A percentile compares a stretch with the other conserved stretches of the same genome.
Evolutionary conservation across 2,329 filamentous ascomycete genomes (phyloP).

Genomic region (Fusarium siculi): DNA sequence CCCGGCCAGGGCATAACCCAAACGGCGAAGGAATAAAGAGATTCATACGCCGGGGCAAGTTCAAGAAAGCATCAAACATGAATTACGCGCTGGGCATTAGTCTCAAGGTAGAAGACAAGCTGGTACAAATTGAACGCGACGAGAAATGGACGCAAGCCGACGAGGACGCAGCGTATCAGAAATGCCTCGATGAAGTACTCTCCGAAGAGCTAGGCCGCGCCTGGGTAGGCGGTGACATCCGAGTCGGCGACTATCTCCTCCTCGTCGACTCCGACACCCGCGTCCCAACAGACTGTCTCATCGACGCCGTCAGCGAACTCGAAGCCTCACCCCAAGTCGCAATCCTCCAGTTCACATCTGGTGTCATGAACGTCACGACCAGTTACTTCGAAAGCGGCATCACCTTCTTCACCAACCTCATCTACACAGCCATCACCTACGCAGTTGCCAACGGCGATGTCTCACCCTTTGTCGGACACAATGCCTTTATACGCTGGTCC

Average conservation of each 20-base stretch:
- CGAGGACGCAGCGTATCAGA: neutral
- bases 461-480: conserved; percentile 81
- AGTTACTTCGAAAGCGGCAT: conserved; percentile 76
- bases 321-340: conserved; percentile 73
- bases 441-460: conserved; percentile 77
- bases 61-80: conserved; percentile 76
- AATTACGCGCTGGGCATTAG: conserved; percentile 69
- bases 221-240: neutral
- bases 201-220: neutral
- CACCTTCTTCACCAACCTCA: conserved; percentile 73
- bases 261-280: conserved; percentile 68
- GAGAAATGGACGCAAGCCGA: neutral
- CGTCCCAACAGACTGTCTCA: conserved; percentile 69
- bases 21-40: conserved; percentile 38
- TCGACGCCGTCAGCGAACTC: conserved; percentile 78
- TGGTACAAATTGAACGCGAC: conserved; percentile 40
- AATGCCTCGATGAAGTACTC: neutral
- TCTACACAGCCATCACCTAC: conserved; percentile 78
- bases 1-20: conserved; percentile 52
- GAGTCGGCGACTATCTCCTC: neutral
- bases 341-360: conserved; percentile 77
- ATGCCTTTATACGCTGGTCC: conserved; percentile 76
- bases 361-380: conserved; percentile 79
- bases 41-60: conserved; percentile 67
- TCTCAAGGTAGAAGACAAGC: conserved; percentile 63